These are phyloP conservation scores for Elaeis oleifera DNA, from an alignment of 202 grass and related monocot species.

Conservation along the genomic window DNA sequence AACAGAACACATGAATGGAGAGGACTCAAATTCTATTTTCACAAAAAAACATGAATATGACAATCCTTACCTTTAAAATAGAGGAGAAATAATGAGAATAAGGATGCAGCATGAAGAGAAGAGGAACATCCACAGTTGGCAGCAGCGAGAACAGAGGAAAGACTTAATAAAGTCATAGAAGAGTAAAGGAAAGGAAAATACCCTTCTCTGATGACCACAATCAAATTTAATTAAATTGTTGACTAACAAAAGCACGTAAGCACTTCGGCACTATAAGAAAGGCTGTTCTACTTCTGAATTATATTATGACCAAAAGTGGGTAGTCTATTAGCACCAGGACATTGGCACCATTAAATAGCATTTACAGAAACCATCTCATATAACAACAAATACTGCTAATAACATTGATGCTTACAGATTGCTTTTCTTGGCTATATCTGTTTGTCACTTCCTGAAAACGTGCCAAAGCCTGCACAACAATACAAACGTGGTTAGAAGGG, in stretches of 20 bases:
- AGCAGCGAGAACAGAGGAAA: background rate
- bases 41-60: no score
- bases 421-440: slow-evolving; percentile 90
- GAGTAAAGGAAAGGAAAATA: background rate
- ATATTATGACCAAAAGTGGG: background rate
- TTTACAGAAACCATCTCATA: no score
- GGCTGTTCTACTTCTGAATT: background rate
- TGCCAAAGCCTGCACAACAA: slow-evolving; percentile 70
- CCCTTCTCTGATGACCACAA: background rate
- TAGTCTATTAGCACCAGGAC: no score
- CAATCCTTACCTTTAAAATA: no score
- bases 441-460: slow-evolving; percentile 90
- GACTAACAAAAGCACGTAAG: background rate
- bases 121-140: background rate
- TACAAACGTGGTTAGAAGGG: slow-evolving; percentile 23
- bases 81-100: no score
- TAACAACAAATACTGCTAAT: background rate
- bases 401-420: slow-evolving; percentile 43
- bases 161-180: background rate
- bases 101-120: no score
- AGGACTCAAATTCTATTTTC: no score
- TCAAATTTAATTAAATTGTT: background rate
- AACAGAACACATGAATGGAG: no score
- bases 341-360: no score
- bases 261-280: background rate